A percentile compares a stretch with the other conserved stretches of the same genome.
Evolutionary conservation across 306 rosid species (phyloP).

Genomic region (Delonix regia): DNA sequence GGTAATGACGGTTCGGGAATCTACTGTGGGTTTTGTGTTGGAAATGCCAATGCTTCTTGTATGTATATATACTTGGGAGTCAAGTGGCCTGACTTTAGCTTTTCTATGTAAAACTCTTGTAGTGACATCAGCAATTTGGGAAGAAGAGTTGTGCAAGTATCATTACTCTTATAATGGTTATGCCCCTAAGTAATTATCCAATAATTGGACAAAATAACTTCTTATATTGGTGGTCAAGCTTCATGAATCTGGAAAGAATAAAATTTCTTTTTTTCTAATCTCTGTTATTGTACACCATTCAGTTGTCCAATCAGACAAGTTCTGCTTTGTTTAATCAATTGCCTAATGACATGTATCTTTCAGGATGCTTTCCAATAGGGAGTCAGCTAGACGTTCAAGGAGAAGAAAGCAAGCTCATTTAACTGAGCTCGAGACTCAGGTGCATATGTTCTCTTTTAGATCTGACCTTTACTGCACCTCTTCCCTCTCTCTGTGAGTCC

Average conservation of each 20-base stretch:
- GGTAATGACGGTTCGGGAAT: conserved; percentile 56
- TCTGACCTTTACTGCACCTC: background rate
- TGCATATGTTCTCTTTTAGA: conserved; percentile 8
- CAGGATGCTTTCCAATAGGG: conserved; percentile 99
- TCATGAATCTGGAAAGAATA: background rate
- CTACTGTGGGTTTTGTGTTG: conserved; percentile 19
- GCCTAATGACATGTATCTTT: conserved; percentile 30
- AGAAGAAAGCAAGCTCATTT: conserved; percentile 98
- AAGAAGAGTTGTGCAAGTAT: conserved; percentile 11
- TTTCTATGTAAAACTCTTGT: background rate
- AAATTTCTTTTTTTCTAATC: background rate
- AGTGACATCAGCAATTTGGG: background rate
- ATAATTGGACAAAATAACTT: background rate
- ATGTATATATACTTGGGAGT: conserved; percentile 7
- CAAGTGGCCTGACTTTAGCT: background rate
- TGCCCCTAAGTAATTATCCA: background rate
- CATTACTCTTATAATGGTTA: conserved; percentile 8
- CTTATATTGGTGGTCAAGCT: conserved; percentile 10
- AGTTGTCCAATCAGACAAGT: background rate
- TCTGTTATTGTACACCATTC: background rate
- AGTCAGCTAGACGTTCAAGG: conserved; percentile 97
- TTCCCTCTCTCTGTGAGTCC: conserved; percentile 6
- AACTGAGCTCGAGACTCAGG: conserved; percentile 91
- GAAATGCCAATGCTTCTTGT: conserved; percentile 24
- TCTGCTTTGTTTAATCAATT: conserved; percentile 27